Evolutionary conservation across 176 grass and related monocot genomes (phyloP), one percentile per base, ranked within the genome.

Genomic region (Oryza longistaminata): DNA sequence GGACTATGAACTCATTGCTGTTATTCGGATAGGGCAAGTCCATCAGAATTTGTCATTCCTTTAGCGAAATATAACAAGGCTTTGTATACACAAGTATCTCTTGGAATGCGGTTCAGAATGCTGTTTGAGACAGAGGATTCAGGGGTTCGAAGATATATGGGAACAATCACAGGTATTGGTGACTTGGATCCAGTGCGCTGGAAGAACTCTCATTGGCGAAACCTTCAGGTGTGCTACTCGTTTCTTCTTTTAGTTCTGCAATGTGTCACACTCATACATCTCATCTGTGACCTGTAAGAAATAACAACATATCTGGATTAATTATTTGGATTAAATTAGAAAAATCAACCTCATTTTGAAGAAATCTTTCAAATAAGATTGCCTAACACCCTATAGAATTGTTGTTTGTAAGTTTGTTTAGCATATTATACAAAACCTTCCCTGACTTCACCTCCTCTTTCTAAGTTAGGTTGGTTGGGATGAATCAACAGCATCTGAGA

Each of bases 41-140:
- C 97, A 70, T 99, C 93, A 15, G 97, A 99, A 88, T 99, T 99
- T 81, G 90, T 99, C 44, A 92, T 99, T 15, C 97, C 97, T 70
- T 88, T 99, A 49, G 97, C 97, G 35, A 99, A 99, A 73, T 99
- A 96, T 75, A 91, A 94, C 70, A 99, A 99, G 77, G 97, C 97
- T 69, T 27, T 99, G 86, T 99, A 99, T 83, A 96, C 93, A 68
- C 97, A 99, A 87, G 92, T 99, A 46, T 96, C 97, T 74, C 93
- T 94, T 65, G 97, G 97, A 71, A 99, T 99, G 97, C 78, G 97
- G 74, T 99, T 99, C 74, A 92, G 97, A 79, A 99, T 99, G 97
- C 73, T 99, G 65, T 99, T 99, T 64, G 97, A 99, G 72, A 96
- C 93, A n/a, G 97, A 99, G 81, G 93, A 99, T 80, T 99, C 93